Evolutionary conservation across 2,329 filamentous ascomycete species (phyloP).

Genomic region (Apiospora pterosperma): DNA sequence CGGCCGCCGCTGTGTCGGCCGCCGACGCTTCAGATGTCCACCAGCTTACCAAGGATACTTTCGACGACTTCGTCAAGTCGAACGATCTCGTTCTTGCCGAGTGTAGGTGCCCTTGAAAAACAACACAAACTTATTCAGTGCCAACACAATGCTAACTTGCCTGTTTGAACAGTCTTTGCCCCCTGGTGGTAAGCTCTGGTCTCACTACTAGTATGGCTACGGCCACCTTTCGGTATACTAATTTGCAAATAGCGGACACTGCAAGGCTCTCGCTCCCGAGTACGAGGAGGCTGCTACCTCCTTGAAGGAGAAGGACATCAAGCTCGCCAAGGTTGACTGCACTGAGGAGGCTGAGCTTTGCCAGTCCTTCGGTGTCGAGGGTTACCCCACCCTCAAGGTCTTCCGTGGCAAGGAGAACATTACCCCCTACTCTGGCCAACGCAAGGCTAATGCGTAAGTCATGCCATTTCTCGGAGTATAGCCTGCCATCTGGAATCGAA

Average conservation of each 20-base stretch:
- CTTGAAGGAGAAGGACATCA: slow-evolving; percentile 85
- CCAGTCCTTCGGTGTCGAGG: slow-evolving; percentile 85
- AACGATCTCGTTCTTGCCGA: slow-evolving; percentile 91
- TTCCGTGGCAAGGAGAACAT: slow-evolving; percentile 88
- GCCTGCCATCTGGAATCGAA: no score
- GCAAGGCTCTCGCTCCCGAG: slow-evolving; percentile 94
- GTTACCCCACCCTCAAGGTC: slow-evolving; percentile 98
- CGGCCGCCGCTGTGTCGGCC: slow-evolving; percentile 43
- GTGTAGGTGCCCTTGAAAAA: slow-evolving; percentile 56
- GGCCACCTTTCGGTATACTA: not conserved
- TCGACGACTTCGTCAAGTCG: slow-evolving; percentile 78
- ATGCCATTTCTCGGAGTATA: not conserved
- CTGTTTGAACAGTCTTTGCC: slow-evolving; percentile 67
- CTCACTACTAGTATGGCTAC: not conserved
- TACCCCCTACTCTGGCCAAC: slow-evolving; percentile 79
- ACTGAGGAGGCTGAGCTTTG: slow-evolving; percentile 92
- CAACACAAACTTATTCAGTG: not conserved
- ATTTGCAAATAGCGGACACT: slow-evolving; percentile 61
- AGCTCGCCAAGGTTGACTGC: slow-evolving; percentile 87
- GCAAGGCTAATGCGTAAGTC: slow-evolving; percentile 75
- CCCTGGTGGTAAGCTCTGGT: slow-evolving; percentile 65
- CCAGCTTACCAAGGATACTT: slow-evolving; percentile 81
- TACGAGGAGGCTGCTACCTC: slow-evolving; percentile 84
- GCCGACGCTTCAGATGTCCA: slow-evolving; percentile 70
- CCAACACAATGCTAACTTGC: slow-evolving; percentile 30